Base-by-base conservation (phyloP, 2,329 filamentous ascomycete species). In the Colletotrichum eleusines region DNA sequence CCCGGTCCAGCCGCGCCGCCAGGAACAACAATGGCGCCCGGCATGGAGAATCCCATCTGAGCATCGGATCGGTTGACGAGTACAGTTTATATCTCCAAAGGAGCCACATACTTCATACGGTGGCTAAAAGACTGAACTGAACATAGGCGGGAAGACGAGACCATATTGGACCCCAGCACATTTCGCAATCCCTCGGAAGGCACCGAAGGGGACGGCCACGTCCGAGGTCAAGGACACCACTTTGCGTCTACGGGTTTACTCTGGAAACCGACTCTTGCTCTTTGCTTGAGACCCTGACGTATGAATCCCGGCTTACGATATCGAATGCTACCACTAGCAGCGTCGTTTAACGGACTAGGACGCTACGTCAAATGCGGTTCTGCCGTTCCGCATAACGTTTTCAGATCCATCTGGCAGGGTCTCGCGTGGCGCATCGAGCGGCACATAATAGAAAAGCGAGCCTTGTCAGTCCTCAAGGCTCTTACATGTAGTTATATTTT, bases 1-100 rank as follows among this genome's bases (percentile, higher is more conserved):
- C 78, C 80, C 4, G 79, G 76, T 50, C 74, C 77, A 3, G 76
- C 76, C 4, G 66, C 72, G 20, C 66, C 63, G 4, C 67, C 74
- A 8, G 74, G 70, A 50, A 63, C 72, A 6, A 76, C 76, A 8
- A 69, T 72, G 69, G 69, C 69, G n/a, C 69, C 69, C 14, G 82
- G 81, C n/a, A 84, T 84, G 82, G 81, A 83, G 74, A 84, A 84
- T 63, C 78, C 81, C 3, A 84, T 84, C 74, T 84, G 75, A 80
- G 35, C 9, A 26, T n/a, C n/a, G 11, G n/a, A 14, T 44, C 51
- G 7, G 11, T 16, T 11, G 35, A 23, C 18, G 33, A 9, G 16
- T 5, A 35, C 9, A 23, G 9, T 18, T 3, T 48, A 8, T 12
- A 12, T 31, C 42, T 28, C 23, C 46, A 20, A 20, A 18, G 20